phyloP scores from a whole-genome alignment of 495 filamentous ascomycete species.

The Bacidia gigantensis region DNA sequence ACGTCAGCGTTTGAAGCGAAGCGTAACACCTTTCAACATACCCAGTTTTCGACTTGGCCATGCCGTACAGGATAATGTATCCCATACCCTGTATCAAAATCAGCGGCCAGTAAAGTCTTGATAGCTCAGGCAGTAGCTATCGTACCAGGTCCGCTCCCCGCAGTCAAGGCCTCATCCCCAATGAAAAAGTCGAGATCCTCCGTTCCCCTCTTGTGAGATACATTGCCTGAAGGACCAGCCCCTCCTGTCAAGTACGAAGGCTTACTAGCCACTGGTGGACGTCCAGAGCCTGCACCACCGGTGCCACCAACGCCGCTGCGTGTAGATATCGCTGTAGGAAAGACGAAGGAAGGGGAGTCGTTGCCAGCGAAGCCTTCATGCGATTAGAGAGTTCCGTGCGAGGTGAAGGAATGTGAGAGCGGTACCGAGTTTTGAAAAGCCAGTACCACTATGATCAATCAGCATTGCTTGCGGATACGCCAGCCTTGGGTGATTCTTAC shows the following conservation, averaged over 20 bases:
- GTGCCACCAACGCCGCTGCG: conserved; percentile 60
- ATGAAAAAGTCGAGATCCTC: conserved; percentile 99
- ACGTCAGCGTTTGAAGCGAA: conserved; percentile 17
- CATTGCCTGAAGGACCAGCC: conserved; percentile 62
- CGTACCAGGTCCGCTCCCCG: conserved; percentile 67
- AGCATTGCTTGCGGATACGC: neutral
- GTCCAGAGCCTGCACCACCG: conserved; percentile 65
- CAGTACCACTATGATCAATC: conserved; percentile 63
- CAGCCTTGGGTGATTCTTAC: conserved; percentile 44
- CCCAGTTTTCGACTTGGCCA: conserved; percentile 97
- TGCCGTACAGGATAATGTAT: conserved; percentile 95
- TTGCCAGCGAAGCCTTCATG: conserved; percentile 88
- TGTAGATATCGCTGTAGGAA: conserved; percentile 95
- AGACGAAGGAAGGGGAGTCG: conserved; percentile 97
- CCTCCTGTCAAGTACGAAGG: conserved; percentile 90
- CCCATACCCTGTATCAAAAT: conserved; percentile 56
- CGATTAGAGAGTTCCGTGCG: neutral
- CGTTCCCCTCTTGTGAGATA: conserved; percentile 86
- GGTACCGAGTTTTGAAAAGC: conserved; percentile 91
- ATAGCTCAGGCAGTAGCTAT: neutral
- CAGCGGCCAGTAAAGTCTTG: neutral
- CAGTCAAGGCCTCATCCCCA: conserved; percentile 84
- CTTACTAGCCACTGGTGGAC: conserved; percentile 83
- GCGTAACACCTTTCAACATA: conserved; percentile 22
- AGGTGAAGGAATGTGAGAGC: neutral